Evolutionary conservation across 352 stramenopile genomes (phyloP).

Genomic region (Pythium rishiriense): DNA sequence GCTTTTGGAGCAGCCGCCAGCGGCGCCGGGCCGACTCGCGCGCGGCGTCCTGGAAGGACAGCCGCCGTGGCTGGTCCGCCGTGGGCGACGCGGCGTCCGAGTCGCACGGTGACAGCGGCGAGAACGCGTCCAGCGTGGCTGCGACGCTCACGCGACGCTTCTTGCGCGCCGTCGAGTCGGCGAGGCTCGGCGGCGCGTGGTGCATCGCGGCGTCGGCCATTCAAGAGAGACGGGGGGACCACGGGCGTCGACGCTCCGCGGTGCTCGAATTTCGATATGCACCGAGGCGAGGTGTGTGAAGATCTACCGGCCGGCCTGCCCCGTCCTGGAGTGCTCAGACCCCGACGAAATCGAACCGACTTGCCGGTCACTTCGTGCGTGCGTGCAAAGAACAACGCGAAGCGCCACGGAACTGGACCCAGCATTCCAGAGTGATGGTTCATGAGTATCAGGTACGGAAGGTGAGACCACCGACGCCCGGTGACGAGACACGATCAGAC

Average conservation of each 20-base stretch:
- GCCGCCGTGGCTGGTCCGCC: neutral
- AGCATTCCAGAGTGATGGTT: neutral
- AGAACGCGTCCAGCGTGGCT: constrained; percentile 1
- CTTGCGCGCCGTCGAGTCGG: constrained; percentile 15
- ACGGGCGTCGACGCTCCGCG: no score
- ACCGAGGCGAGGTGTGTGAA: neutral
- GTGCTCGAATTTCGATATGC: constrained; percentile 3
- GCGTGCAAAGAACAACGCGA: neutral
- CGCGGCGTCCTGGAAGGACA: constrained; percentile 26
- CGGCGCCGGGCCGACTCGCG: constrained; percentile 40
- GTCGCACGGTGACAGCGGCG: neutral
- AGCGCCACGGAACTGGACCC: neutral
- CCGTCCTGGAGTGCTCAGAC: neutral
- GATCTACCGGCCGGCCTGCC: neutral
- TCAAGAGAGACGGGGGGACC: neutral
- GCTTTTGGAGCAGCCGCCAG: constrained; percentile 60
- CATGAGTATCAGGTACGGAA: neutral
- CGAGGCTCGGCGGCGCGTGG: neutral
- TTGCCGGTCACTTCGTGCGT: neutral
- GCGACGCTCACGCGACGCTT: constrained; percentile 22
- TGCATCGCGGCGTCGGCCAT: constrained; percentile 6
- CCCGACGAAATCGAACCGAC: neutral
- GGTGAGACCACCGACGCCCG: no score
- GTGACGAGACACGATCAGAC: neutral
- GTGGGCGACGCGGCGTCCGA: neutral